Base-by-base conservation (phyloP, 2,329 filamentous ascomycete genomes). In the Penicillium crustosum region DNA sequence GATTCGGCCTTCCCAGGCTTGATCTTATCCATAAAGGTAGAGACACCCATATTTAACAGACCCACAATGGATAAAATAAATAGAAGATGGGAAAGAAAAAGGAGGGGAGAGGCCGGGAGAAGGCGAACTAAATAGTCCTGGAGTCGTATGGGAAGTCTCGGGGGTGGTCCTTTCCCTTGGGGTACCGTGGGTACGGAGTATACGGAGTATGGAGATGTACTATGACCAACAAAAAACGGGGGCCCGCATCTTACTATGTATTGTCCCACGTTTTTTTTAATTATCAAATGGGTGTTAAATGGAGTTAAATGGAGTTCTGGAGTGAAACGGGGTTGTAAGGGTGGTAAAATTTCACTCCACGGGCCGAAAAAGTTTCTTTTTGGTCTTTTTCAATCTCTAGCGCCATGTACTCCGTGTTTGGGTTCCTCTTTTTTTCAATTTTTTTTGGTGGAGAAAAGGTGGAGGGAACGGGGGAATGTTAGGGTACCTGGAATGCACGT, bases 231-330 rank as follows among this genome's bases (percentile, higher is more conserved):
- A 63, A 45, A 61, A 55, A 67, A 66, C 55, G 66, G 67, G 69
- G 69, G 68, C 67, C 69, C 70, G 66, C 68, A 71, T 71, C 66
- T 65, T 25, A 25, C 13, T 9, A 19, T n/a, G 42, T n/a, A 54
- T 59, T 57, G 63, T 66, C 65, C 65, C 64, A 64, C 61, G 58
- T 61, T 65, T 63, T 65, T 48, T 54, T 50, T 58, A 4, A 3
- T 8, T 7, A 43, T 1, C 17, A 12, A 33, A 48, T 35, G n/a
- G 19, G 19, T 19, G n/a, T 31, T 58, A 64, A 61, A 61, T 67
- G 27, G 19, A 29, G n/a, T 31, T 58, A 64, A 61, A 61, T 67
- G 27, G 9, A 2, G 8, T 9, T 2, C 8, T 29, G 29, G 10
- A 33, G 12, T 33, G 31, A 13, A 33, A 33, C 13, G 57, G 61